phyloP scores from a whole-genome alignment of 768 basidiomycete genomes.

The Leucosporidium yakuticum region DNA sequence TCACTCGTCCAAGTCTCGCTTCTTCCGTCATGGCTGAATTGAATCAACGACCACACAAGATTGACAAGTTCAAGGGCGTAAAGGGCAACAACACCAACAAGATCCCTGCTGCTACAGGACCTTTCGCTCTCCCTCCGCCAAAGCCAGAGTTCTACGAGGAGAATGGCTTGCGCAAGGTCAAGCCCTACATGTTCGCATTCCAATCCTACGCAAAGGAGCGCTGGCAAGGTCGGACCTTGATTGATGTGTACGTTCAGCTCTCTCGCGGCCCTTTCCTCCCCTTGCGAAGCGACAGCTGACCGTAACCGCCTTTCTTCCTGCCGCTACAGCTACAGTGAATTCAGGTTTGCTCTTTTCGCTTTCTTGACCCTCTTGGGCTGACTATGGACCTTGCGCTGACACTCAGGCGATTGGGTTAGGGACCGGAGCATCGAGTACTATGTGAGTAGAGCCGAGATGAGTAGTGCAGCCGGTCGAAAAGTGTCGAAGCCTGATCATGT shows the following conservation, averaged over 20 bases:
- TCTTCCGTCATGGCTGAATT: too few relatives aligned
- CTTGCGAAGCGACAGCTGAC: background rate
- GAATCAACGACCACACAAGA: too few relatives aligned
- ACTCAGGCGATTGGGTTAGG: constrained; percentile 26
- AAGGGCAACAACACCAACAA: too few relatives aligned
- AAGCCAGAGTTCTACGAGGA: constrained; percentile 29
- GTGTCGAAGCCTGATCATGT: background rate
- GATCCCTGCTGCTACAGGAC: too few relatives aligned
- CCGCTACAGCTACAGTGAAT: constrained; percentile 31
- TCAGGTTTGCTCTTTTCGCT: constrained; percentile 23
- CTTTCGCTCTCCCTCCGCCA: background rate
- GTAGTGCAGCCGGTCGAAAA: background rate
- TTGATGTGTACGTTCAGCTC: constrained; percentile 24
- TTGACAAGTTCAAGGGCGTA: too few relatives aligned
- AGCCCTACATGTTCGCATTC: constrained; percentile 31
- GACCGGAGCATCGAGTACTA: constrained; percentile 32
- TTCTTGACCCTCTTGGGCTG: background rate
- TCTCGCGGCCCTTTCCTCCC: background rate
- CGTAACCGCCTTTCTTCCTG: background rate
- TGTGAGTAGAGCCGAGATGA: constrained; percentile 7
- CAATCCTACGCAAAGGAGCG: constrained; percentile 29
- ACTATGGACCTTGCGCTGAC: constrained; percentile 1
- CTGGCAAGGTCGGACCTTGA: constrained; percentile 29
- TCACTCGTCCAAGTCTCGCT: too few relatives aligned
- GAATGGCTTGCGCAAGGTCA: constrained; percentile 29